Percentiles rank a stretch among this genome's conserved stretches.
Conservation (phyloP, 2,329 filamentous ascomycete species). For the Pezicula rhizophila region DNA sequence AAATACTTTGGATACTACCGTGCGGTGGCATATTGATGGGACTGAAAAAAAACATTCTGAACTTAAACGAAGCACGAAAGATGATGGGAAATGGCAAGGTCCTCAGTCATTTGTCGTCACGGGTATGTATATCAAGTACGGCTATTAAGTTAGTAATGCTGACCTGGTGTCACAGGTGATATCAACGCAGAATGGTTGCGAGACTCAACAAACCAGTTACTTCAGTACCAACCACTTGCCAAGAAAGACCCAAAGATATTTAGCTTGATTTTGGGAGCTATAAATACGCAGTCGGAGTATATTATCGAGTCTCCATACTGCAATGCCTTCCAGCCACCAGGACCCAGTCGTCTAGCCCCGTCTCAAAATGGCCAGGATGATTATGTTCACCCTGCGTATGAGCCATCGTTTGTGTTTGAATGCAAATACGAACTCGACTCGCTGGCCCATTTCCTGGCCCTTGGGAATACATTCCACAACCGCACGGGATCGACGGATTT, state of each 20-base stretch:
- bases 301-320: conserved; percentile 94
- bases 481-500: conserved; percentile 75
- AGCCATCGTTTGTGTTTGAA: conserved; percentile 82
- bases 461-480: conserved; percentile 81
- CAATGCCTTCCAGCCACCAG: conserved; percentile 95
- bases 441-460: conserved; percentile 79
- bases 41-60: conserved; percentile 30
- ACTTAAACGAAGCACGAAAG: conserved; percentile 34
- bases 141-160: neutral
- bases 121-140: conserved; percentile 25
- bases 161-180: conserved; percentile 42
- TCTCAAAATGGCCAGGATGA: conserved; percentile 79
- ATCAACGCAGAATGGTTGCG: conserved; percentile 91
- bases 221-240: conserved; percentile 81
- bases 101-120: conserved; percentile 91
- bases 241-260: conserved; percentile 74
- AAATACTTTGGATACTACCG: conserved; percentile 67
- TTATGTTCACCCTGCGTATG: conserved; percentile 77
- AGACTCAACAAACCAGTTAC: conserved; percentile 88
- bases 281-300: conserved; percentile 93
- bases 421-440: conserved; percentile 99
- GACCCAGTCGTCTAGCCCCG: conserved; percentile 67
- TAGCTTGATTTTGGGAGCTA: conserved; percentile 80
- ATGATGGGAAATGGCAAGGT: conserved; percentile 69
- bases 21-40: conserved; percentile 62